Base-by-base conservation (phyloP, 202 grass and related monocot species). In the Bolboschoenoplectus hybrid region DNA sequence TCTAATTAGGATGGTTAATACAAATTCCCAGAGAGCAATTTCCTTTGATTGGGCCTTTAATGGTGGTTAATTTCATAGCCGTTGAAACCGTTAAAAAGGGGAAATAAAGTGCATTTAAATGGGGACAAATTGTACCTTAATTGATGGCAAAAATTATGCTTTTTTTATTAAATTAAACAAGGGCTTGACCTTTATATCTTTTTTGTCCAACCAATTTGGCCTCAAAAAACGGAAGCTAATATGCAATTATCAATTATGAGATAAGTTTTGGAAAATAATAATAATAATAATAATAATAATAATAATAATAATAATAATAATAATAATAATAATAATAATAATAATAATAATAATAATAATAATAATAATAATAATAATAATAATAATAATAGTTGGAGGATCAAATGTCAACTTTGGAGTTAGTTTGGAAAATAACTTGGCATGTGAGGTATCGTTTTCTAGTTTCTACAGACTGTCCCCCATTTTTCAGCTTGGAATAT, bases 381-480 rank as follows among this genome's bases (percentile, higher is more conserved):
- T 26, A 26, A 26, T 26, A 26, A 26, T 26, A 26, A 26, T 35
- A 36, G 56, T 83, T 84, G 63, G 81, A 68, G 26, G 63, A 84
- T 84, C 34, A 84, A 84, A 70, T 84, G 81, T 84, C 81, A 84
- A 84, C 32, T 84, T 51, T 84, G 66, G 64, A 53, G 60, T 71
- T 67, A 61, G 63, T 84, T 68, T 67, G 20, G 32, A 56, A 69
- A 68, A 84, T 68, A 68, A 52, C 46, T 67, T 19, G 64, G 20
- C 81, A 84, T 84, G 81, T 84, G 81, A 84, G 62, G 17, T 39
- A 69, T 84, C 81, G 34, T 84, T 84, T 84, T 84, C 81, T 71
- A 51, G 11, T 71, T 84, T 84, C 39, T 84, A 71, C 46, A 38
- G 8, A 69, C 6, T 65, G 57, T 82, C 40, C 63, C 61, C 61